Evolutionary conservation across 176 grass and related monocot species (phyloP).

Genomic region (Avena insularis): DNA sequence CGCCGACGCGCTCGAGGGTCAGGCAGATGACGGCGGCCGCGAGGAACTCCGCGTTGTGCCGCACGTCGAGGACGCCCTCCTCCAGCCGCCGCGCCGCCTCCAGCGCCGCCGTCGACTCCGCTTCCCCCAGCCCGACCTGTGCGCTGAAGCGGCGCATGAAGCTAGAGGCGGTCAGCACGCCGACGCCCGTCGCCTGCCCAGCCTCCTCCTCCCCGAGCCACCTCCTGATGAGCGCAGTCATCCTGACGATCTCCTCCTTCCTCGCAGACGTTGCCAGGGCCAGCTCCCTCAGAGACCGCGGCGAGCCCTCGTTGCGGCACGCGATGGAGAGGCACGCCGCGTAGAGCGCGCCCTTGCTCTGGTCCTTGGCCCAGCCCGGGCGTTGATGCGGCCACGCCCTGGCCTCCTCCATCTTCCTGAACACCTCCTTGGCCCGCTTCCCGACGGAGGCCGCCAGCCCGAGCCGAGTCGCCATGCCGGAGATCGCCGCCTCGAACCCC

Average conservation of each 20-base stretch:
- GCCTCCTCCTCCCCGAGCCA: constrained; percentile 39
- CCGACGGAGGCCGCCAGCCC: constrained; percentile 33
- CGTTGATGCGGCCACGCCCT: not conserved
- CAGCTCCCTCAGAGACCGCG: constrained; percentile 49
- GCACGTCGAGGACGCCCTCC: constrained; percentile 32
- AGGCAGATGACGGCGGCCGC: constrained; percentile 45
- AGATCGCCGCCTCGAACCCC: not conserved
- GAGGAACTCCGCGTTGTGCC: constrained; percentile 42
- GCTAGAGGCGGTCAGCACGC: constrained; percentile 24
- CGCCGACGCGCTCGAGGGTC: constrained; percentile 33
- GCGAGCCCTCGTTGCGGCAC: constrained; percentile 47
- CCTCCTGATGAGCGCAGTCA: constrained; percentile 33
- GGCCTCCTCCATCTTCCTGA: constrained; percentile 28
- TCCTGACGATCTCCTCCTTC: constrained; percentile 43
- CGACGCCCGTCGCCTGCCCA: constrained; percentile 22
- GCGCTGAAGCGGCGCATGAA: constrained; percentile 37
- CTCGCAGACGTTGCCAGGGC: not conserved
- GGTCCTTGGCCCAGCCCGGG: not conserved
- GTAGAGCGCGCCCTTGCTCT: constrained; percentile 19
- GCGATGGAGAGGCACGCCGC: constrained; percentile 48
- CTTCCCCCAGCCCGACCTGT: constrained; percentile 19
- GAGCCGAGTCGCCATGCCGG: constrained; percentile 40
- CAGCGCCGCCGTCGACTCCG: not conserved
- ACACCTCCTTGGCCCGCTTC: constrained; percentile 46
- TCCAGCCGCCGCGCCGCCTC: not conserved